phyloP scores from a whole-genome alignment of 2,329 filamentous ascomycete species.

The Alternaria brassicae region DNA sequence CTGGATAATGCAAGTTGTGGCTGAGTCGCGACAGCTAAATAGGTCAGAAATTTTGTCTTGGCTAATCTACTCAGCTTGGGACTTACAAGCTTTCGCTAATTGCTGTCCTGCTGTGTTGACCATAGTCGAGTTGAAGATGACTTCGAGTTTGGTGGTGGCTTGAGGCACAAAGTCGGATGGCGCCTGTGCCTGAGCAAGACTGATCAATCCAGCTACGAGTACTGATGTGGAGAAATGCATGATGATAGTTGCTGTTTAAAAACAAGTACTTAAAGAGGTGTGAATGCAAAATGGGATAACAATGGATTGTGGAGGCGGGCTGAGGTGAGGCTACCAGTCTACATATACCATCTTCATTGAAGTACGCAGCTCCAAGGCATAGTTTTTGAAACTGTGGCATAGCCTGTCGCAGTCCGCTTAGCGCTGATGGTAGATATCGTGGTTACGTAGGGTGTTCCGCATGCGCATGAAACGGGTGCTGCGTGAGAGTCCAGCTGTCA shows the following conservation, averaged over 20 bases:
- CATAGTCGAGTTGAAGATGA: constrained; percentile 43
- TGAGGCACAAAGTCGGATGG: constrained; percentile 41
- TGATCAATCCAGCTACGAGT: constrained; percentile 30
- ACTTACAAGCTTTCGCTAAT: constrained; percentile 41
- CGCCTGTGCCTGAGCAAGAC: constrained; percentile 43
- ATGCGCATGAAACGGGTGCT: constrained; percentile 40
- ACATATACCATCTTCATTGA: constrained; percentile 20
- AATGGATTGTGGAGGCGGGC: background rate
- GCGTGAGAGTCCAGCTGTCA: constrained; percentile 31
- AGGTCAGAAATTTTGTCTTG: constrained; percentile 10
- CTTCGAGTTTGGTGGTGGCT: constrained; percentile 37
- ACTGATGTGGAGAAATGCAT: constrained; percentile 40
- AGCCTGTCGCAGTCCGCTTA: constrained; percentile 29
- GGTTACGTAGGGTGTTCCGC: constrained; percentile 21
- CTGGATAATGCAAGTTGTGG: constrained; percentile 39
- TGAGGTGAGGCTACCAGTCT: constrained; percentile 10
- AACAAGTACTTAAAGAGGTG: background rate
- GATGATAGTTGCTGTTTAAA: background rate
- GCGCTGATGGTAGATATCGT: constrained; percentile 22
- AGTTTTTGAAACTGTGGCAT: constrained; percentile 24
- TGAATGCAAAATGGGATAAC: background rate
- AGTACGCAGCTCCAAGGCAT: constrained; percentile 33
- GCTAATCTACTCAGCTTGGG: background rate
- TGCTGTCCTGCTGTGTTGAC: constrained; percentile 38
- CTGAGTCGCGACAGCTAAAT: constrained; percentile 33